Percentiles rank a stretch among this genome's conserved stretches.
phyloP scores from a whole-genome alignment of 202 grass and related monocot species.

The Panicum virgatum region DNA sequence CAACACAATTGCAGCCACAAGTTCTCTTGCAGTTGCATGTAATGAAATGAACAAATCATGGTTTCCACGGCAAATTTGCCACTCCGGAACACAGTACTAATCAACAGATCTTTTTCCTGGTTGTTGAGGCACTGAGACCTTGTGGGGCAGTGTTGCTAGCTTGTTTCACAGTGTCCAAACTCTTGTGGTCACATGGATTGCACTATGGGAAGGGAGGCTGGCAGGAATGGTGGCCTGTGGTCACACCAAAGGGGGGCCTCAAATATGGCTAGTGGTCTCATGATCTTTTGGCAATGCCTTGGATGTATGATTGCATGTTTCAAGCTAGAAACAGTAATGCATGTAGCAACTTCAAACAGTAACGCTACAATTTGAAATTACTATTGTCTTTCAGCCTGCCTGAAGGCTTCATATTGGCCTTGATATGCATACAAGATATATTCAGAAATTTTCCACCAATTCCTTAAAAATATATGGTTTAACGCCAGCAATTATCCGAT shows the following conservation, averaged over 20 bases:
- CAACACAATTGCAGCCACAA: conserved; percentile 19
- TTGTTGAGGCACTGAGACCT: conserved; percentile 29
- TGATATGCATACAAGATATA: conserved; percentile 4
- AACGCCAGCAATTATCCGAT: background rate
- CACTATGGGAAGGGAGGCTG: conserved; percentile 26
- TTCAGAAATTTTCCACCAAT: background rate
- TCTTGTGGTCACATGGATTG: conserved; percentile 47
- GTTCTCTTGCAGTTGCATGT: background rate
- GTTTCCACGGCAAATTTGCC: background rate
- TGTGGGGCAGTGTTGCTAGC: conserved; percentile 21
- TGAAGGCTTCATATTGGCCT: background rate
- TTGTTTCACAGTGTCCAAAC: conserved; percentile 46
- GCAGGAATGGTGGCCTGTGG: conserved; percentile 46
- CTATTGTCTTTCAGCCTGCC: background rate
- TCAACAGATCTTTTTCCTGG: conserved; percentile 38
- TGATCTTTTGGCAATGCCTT: conserved; percentile 35
- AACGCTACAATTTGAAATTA: conserved; percentile 17
- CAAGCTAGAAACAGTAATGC: conserved; percentile 43
- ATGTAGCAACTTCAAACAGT: conserved; percentile 35
- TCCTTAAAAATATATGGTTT: background rate
- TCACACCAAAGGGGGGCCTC: conserved; percentile 43
- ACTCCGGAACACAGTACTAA: background rate
- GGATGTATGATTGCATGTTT: conserved; percentile 35
- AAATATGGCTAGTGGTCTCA: conserved; percentile 48
- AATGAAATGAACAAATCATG: conserved; percentile 5